Evolutionary conservation across 306 rosid species (phyloP).

Genomic region (Mimosa bimucronata): DNA sequence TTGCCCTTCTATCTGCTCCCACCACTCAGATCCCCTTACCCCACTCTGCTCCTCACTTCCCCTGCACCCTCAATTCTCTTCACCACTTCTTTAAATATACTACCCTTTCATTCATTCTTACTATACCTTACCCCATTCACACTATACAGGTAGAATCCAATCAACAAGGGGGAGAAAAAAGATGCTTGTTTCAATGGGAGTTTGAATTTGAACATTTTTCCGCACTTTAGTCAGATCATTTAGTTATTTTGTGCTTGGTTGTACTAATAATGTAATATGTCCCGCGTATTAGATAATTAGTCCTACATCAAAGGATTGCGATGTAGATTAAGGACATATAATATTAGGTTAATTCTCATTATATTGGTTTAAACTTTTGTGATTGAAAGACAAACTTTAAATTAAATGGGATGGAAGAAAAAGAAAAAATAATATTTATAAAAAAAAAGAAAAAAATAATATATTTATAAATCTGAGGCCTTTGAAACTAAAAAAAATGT

Average conservation of each 20-base stretch:
- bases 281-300: no score
- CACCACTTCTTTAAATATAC: background rate
- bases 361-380: no score
- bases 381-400: no score
- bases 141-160: background rate
- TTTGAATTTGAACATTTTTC: background rate
- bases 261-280: background rate
- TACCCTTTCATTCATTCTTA: background rate
- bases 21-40: background rate
- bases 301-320: no score
- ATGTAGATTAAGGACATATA: no score
- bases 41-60: background rate
- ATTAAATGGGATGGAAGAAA: no score
- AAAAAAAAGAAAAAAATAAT: no score
- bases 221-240: background rate
- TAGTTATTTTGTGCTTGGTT: background rate
- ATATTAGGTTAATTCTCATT: no score
- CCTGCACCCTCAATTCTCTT: no score
- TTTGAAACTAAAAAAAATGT: no score
- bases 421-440: no score
- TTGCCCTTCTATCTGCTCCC: background rate
- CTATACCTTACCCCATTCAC: background rate
- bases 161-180: background rate
- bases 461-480: no score
- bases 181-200: background rate